Percentiles rank a stretch among this genome's conserved stretches.
These are phyloP conservation scores for Tricholoma matsutake DNA, from an alignment of 768 basidiomycete species.

Conservation along the genomic window DNA sequence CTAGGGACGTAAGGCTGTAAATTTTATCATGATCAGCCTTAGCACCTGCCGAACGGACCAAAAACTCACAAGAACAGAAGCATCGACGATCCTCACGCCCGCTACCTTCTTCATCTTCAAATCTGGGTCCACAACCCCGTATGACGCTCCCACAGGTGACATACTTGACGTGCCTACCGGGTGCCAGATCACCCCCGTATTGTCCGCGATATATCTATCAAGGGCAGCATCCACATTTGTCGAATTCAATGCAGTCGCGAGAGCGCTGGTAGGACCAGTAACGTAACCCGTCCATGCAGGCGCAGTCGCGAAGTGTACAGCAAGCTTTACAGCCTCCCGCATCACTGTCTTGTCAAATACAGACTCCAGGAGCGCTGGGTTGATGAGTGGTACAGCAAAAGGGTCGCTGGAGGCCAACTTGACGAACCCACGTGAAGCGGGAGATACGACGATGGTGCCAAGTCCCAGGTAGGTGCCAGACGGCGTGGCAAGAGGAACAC, in stretches of 20 bases:
- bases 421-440: conserved; percentile 11
- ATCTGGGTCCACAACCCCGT: conserved; percentile 16
- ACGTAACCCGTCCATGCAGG: conserved; percentile 15
- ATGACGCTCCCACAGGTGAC: conserved; percentile 13
- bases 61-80: conserved; percentile 15
- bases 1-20: conserved; percentile 13
- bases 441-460: conserved; percentile 15
- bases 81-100: conserved; percentile 18
- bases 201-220: not conserved
- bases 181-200: conserved; percentile 2
- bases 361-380: conserved; percentile 12
- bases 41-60: not conserved
- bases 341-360: conserved; percentile 12
- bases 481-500: conserved; percentile 10
- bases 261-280: conserved; percentile 5
- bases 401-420: conserved; percentile 10
- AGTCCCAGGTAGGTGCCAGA: conserved; percentile 15
- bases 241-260: conserved; percentile 8
- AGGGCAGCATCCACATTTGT: not conserved
- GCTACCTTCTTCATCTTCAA: conserved; percentile 12
- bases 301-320: conserved; percentile 10
- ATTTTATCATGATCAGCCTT: not conserved
- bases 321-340: conserved; percentile 15
- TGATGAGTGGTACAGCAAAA: conserved; percentile 12
- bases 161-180: conserved; percentile 13